Percentiles rank a stretch among this genome's conserved stretches.
Conservation (phyloP, 257 asterid species). For the Ligustrum vulgare region DNA sequence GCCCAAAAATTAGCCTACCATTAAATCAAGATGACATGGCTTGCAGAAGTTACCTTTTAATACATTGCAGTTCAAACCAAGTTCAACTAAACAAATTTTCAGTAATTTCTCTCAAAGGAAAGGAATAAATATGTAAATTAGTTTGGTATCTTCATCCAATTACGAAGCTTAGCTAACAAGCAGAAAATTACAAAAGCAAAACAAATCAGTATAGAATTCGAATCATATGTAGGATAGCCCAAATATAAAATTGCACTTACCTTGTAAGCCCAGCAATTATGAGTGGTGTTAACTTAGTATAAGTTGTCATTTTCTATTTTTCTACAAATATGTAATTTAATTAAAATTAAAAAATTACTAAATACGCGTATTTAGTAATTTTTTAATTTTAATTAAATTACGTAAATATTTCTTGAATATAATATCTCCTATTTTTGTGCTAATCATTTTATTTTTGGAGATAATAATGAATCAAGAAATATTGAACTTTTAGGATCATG, state of each 20-base stretch:
- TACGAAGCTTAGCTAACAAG: neutral
- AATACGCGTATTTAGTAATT: no score
- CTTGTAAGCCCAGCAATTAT: no score
- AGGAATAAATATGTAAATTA: neutral
- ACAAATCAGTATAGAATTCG: neutral
- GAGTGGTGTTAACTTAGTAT: no score
- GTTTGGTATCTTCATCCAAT: constrained; percentile 1
- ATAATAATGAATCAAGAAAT: no score
- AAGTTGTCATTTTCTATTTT: no score
- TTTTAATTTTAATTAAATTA: no score
- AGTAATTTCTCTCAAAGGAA: neutral
- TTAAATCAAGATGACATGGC: neutral
- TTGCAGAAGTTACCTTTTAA: neutral
- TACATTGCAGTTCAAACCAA: constrained; percentile 1
- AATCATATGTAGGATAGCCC: constrained; percentile 1
- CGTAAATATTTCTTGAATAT: no score
- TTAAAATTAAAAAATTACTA: no score
- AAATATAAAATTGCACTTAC: constrained; percentile 35
- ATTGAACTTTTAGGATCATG: no score
- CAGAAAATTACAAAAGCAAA: neutral
- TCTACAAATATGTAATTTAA: no score
- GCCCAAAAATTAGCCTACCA: neutral
- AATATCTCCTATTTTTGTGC: no score
- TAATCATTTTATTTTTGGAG: no score
- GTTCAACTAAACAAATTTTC: neutral